Evolutionary conservation across 2,329 filamentous ascomycete genomes (phyloP), one percentile per base, ranked within the genome.

Genomic region (Coleophoma crateriformis): DNA sequence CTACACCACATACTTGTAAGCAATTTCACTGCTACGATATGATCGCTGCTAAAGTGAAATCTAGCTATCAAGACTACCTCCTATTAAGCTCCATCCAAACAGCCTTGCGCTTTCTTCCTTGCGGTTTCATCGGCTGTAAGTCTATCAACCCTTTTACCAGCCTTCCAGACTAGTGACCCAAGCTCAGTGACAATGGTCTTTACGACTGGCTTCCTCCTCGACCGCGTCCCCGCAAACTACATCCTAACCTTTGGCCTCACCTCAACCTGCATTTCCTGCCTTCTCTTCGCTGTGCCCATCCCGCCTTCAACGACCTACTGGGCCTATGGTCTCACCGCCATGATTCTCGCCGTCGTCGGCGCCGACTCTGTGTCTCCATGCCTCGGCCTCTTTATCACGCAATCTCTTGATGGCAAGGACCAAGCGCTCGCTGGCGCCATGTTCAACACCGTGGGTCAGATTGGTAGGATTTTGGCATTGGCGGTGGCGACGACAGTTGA

Each of bases 381-480:
- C 4, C 68, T 88, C 15, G 82, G 81, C 0, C 72, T 88, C 0
- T 87, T 85, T 61, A 84, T 79, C 0, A 84, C 83, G 0, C 79
- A 80, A 52, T 72, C 77, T 0, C 70, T 88, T 1, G 78, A 83
- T 0, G 68, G 71, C 1, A 77, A 81, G 45, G 83, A 88, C 53
- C 84, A 88, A 59, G 82, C 82, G 1, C 64, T 88, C 0, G 84
- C 84, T 0, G 85, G 84, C 1, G 85, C 82, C 0, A 73, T 87
- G 8, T 79, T 88, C 61, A 86, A 87, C 51, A 76, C 83, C 0
- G 77, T 83, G 11, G 80, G 79, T 0, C 82, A 87, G 59, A 70
- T 87, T 33, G 84, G 84, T 0, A 72, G 84, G 7, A 77, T 83
- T 0, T 75, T 88, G 15, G 78, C 81, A 1, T 69, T 88, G 1